Evolutionary conservation across 306 rosid species (phyloP).

Genomic region (Hippophae tibetana): DNA sequence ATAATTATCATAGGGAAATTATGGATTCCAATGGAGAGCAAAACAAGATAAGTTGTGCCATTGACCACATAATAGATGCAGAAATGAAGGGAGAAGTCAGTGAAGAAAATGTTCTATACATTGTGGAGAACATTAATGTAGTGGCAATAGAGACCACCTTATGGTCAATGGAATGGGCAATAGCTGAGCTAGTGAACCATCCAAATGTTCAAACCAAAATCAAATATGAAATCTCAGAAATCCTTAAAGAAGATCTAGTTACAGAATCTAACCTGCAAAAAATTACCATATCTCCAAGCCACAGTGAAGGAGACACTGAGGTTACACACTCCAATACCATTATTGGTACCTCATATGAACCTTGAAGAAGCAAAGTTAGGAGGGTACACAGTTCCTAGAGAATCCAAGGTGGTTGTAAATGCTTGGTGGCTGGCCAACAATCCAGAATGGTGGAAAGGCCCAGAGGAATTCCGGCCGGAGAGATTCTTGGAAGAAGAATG

Average conservation of each 20-base stretch:
- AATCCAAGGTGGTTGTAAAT: constrained; percentile 73
- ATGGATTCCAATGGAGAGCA: constrained; percentile 58
- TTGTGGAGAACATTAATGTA: constrained; percentile 69
- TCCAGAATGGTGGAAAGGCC: constrained; percentile 67
- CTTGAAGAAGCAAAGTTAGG: constrained; percentile 74
- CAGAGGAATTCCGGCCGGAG: constrained; percentile 69
- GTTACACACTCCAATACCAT: constrained; percentile 64
- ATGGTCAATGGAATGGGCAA: constrained; percentile 93
- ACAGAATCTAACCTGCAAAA: constrained; percentile 58
- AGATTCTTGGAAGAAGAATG: constrained; percentile 67
- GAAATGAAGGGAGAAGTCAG: constrained; percentile 69
- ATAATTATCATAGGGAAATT: constrained; percentile 31
- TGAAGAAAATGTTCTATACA: constrained; percentile 64
- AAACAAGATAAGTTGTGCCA: constrained; percentile 66
- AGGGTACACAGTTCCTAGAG: constrained; percentile 54
- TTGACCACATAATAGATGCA: constrained; percentile 79
- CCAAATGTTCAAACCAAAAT: constrained; percentile 54
- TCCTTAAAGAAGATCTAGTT: constrained; percentile 40
- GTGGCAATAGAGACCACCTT: constrained; percentile 84
- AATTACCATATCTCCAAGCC: constrained; percentile 63
- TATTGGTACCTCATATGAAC: constrained; percentile 88
- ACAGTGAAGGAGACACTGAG: constrained; percentile 69
- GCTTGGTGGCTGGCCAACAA: constrained; percentile 91
- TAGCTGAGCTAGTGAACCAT: constrained; percentile 71
- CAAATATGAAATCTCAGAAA: constrained; percentile 48